Base-by-base conservation (phyloP, 2,329 filamentous ascomycete species). In the Clarireedia homoeocarpa region DNA sequence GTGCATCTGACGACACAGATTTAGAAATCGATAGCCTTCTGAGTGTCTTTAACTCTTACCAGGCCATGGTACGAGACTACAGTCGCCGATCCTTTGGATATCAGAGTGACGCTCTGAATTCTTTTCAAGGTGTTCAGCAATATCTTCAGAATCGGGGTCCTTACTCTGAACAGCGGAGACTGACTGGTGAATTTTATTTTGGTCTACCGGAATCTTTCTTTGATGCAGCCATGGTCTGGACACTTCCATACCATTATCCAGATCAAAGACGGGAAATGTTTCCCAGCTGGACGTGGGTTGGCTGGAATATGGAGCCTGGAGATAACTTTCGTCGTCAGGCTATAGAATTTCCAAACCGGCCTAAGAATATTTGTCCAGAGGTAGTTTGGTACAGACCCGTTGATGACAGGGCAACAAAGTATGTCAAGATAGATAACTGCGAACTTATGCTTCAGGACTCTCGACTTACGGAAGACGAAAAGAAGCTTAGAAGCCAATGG, bases 221-320 rank as follows among this genome's bases (percentile, higher is more conserved):
- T 10, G 51, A 53, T 20, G 15, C 30, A 46, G 40, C 27, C 15
- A 36, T 53, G 27, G 20, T 53, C 15, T 53, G 51, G 51, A 45
- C 26, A 36, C 40, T 46, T 20, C 40, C 40, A 7, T 45, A 45
- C 23, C 40, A 46, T 30, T 53, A 46, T 3, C 51, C 40, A 38
- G 46, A 45, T 38, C 26, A 45, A 9, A 53, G 55, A 48, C 40
- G 50, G 27, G 6, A 40, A n/a, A 26, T 40, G 9, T 58, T 55
- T 17, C 56, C 51, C 20, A 55, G 51, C 14, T 51, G 51, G 46
- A 39, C 48, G 20, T 58, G 56, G 56, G 36, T 24, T 15, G 56
- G 47, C 14, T 55, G 52, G 46, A 49, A 51, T 7, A 34, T 44
- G 38, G 38, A 51, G 15, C 15, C 17, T 20, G 38, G 38, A 14